Evolutionary conservation across 805 yeast species (phyloP).

Genomic region (Ogataea zsoltii): DNA sequence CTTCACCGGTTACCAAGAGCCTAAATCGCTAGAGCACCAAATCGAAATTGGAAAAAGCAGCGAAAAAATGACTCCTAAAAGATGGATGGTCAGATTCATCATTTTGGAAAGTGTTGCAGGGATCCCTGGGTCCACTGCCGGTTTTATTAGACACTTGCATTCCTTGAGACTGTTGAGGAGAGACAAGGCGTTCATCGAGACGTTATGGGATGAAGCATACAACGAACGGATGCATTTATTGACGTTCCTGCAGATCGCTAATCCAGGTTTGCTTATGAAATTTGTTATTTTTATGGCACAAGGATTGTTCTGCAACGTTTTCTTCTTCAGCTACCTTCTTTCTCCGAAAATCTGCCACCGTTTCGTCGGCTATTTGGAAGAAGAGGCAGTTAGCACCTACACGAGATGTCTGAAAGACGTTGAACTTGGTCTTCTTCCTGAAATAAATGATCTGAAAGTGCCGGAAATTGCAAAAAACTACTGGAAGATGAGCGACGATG

Average conservation of each 20-base stretch:
- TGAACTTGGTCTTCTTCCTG: conserved; percentile 49
- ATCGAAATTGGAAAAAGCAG: conserved; percentile 28
- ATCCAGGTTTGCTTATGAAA: conserved; percentile 61
- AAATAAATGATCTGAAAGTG: conserved; percentile 43
- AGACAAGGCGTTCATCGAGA: conserved; percentile 76
- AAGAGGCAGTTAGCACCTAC: conserved; percentile 73
- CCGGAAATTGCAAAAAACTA: conserved; percentile 65
- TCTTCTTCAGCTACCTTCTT: conserved; percentile 58
- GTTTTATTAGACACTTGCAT: conserved; percentile 67
- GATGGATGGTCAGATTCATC: conserved; percentile 64
- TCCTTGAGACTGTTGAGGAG: conserved; percentile 60
- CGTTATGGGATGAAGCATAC: conserved; percentile 72
- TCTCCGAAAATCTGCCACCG: conserved; percentile 69
- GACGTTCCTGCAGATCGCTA: conserved; percentile 64
- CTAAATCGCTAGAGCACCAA: conserved; percentile 38
- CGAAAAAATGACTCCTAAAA: conserved; percentile 56
- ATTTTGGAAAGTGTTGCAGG: conserved; percentile 75
- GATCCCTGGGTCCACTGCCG: conserved; percentile 80
- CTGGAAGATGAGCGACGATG: conserved; percentile 56
- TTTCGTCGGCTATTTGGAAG: conserved; percentile 77
- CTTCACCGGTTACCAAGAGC: conserved; percentile 65
- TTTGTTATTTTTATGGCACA: conserved; percentile 60
- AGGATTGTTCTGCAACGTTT: conserved; percentile 67
- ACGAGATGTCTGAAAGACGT: conserved; percentile 58
- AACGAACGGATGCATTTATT: conserved; percentile 77